phyloP scores from a whole-genome alignment of 176 grass and related monocot species.

The Secale cereale region DNA sequence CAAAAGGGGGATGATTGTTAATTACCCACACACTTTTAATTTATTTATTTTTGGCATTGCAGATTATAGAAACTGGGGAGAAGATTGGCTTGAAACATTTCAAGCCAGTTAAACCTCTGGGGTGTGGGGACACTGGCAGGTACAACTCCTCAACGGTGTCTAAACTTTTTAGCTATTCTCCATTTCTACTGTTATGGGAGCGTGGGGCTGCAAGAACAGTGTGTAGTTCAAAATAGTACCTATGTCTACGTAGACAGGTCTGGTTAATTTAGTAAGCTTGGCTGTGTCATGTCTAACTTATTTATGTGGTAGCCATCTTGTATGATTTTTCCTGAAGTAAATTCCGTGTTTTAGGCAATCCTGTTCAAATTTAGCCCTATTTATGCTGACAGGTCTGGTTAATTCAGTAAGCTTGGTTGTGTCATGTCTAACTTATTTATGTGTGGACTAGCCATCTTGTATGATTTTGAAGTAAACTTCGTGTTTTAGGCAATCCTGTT shows the following conservation, averaged over 20 bases:
- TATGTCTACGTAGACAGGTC: neutral
- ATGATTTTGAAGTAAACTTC: conserved; percentile 20
- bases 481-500: neutral
- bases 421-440: neutral
- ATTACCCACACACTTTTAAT: neutral
- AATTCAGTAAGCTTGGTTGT: neutral
- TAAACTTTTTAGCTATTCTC: neutral
- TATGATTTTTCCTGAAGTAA: conserved; percentile 18
- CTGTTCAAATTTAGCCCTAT: neutral
- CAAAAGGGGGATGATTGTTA: neutral
- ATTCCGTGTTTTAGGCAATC: neutral
- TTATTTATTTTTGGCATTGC: conserved; percentile 2
- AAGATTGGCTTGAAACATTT: conserved; percentile 89
- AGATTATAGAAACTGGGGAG: conserved; percentile 65
- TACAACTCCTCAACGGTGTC: conserved; percentile 27
- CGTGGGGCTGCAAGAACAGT: neutral
- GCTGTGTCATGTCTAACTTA: neutral
- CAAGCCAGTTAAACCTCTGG: conserved; percentile 82
- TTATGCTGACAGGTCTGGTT: neutral
- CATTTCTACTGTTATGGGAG: neutral
- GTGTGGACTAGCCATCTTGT: neutral
- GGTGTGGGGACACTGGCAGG: conserved; percentile 98
- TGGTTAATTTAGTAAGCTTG: neutral
- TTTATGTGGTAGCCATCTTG: neutral
- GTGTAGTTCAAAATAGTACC: neutral